These are phyloP conservation scores for Cubamyces sp. DNA, from an alignment of 768 basidiomycete genomes.

Conservation along the genomic window DNA sequence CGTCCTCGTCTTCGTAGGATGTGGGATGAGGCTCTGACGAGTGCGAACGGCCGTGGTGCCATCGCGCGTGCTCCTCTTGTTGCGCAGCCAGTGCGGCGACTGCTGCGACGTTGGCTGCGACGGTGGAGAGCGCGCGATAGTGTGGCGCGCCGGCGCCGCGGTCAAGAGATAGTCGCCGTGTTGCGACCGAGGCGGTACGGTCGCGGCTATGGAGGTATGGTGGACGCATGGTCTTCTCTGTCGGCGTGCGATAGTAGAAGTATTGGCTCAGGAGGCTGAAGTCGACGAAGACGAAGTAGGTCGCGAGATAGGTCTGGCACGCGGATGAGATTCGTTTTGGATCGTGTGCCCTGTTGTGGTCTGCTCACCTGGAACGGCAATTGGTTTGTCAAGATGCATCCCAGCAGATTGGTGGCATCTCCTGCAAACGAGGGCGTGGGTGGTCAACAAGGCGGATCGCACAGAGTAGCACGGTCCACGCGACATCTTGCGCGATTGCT, in stretches of 20 bases:
- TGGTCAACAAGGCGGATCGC: background rate
- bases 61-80: slow-evolving; percentile 49
- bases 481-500: slow-evolving; percentile 25
- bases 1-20: slow-evolving; percentile 46
- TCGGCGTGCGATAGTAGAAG: slow-evolving; percentile 63
- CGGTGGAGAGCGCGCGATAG: slow-evolving; percentile 70
- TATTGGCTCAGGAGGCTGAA: slow-evolving; percentile 76
- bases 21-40: slow-evolving; percentile 20
- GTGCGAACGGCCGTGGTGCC: slow-evolving; percentile 33
- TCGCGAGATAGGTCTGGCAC: slow-evolving; percentile 81
- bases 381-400: slow-evolving; percentile 90
- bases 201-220: slow-evolving; percentile 23
- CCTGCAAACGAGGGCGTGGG: slow-evolving; percentile 49
- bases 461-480: slow-evolving; percentile 10
- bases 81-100: slow-evolving; percentile 73
- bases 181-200: slow-evolving; percentile 20
- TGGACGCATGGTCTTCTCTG: slow-evolving; percentile 23
- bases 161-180: slow-evolving; percentile 56
- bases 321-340: slow-evolving; percentile 6
- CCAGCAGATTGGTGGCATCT: slow-evolving; percentile 90
- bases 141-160: slow-evolving; percentile 54
- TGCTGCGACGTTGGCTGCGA: slow-evolving; percentile 73
- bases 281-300: slow-evolving; percentile 90
- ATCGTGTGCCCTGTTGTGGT: background rate
- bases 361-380: slow-evolving; percentile 87